These are phyloP conservation scores for Wickerhamomyces sp. DNA, from an alignment of 1,139 yeast species.

Conservation along the genomic window DNA sequence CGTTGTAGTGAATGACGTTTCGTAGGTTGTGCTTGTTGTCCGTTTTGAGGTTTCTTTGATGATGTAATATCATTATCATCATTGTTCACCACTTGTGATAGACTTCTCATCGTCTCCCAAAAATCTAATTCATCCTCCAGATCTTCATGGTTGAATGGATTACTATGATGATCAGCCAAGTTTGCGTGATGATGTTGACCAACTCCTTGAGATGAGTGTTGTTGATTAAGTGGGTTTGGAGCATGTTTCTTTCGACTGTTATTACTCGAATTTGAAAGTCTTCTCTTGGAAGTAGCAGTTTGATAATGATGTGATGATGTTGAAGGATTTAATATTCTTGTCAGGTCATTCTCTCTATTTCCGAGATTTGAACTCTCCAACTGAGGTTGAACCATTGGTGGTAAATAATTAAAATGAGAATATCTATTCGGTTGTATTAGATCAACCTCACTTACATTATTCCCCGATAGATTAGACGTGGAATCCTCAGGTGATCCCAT, in stretches of 20 bases:
- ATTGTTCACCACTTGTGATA: conserved; percentile 32
- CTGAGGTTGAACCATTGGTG: conserved; percentile 67
- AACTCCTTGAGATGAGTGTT: too few species aligned
- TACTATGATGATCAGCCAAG: conserved; percentile 4
- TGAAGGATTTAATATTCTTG: conserved; percentile 35
- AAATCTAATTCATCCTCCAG: conserved; percentile 55
- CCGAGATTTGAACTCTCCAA: conserved; percentile 47
- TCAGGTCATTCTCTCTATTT: conserved; percentile 37
- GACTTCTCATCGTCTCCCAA: conserved; percentile 64
- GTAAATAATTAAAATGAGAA: conserved; percentile 69
- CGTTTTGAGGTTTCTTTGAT: background rate
- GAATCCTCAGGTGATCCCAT: conserved; percentile 21
- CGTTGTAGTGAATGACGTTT: background rate
- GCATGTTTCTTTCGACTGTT: conserved; percentile 10
- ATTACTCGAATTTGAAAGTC: conserved; percentile 12
- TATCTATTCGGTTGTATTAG: conserved; percentile 50
- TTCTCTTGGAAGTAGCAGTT: conserved; percentile 9
- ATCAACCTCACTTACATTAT: conserved; percentile 33
- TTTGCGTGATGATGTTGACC: conserved; percentile 3
- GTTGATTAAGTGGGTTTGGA: conserved; percentile 17
- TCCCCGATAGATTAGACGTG: conserved; percentile 18
- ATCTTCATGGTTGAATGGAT: conserved; percentile 23
- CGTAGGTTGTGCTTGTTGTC: background rate
- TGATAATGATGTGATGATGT: conserved; percentile 5
- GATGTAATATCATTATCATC: background rate